Conservation (phyloP, 2,329 filamentous ascomycete genomes). For the Trichocomaceae sp. region DNA sequence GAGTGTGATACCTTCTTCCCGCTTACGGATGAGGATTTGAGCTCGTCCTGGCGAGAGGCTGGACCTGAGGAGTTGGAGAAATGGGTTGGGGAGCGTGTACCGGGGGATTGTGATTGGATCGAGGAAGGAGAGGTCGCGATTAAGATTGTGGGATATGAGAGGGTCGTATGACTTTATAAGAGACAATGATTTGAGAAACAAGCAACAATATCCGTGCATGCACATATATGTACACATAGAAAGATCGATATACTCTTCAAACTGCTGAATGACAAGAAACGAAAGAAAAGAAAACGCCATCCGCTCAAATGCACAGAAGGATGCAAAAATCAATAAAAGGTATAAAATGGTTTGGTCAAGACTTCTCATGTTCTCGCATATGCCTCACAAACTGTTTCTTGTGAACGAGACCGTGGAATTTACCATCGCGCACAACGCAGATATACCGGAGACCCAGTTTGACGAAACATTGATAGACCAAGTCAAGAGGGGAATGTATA, state of each 20-base stretch:
- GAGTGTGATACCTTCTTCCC: slow-evolving; percentile 47
- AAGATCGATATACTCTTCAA: slow-evolving; percentile 2
- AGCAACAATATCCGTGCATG: no score
- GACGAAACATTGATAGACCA: slow-evolving; percentile 94
- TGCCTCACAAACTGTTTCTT: slow-evolving; percentile 97
- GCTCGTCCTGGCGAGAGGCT: slow-evolving; percentile 29
- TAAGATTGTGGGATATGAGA: slow-evolving; percentile 43
- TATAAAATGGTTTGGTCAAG: neutral
- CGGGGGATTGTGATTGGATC: slow-evolving; percentile 37
- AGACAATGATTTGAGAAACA: neutral
- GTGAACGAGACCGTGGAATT: slow-evolving; percentile 86
- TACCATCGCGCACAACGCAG: slow-evolving; percentile 77
- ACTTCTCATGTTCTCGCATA: slow-evolving; percentile 54
- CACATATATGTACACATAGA: neutral
- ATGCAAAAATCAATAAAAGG: neutral
- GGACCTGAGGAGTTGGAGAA: slow-evolving; percentile 29
- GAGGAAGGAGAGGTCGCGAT: slow-evolving; percentile 46
- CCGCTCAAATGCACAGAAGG: slow-evolving; percentile 7
- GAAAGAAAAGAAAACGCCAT: slow-evolving; percentile 6
- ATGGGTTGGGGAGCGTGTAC: slow-evolving; percentile 40
- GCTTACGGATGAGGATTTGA: slow-evolving; percentile 27
- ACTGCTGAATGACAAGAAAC: neutral
- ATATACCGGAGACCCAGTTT: slow-evolving; percentile 91
- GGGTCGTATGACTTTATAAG: slow-evolving; percentile 8
- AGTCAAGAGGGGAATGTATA: slow-evolving; percentile 80